Conservation (phyloP, 2,329 filamentous ascomycete genomes). For the Camillea tinctor region DNA sequence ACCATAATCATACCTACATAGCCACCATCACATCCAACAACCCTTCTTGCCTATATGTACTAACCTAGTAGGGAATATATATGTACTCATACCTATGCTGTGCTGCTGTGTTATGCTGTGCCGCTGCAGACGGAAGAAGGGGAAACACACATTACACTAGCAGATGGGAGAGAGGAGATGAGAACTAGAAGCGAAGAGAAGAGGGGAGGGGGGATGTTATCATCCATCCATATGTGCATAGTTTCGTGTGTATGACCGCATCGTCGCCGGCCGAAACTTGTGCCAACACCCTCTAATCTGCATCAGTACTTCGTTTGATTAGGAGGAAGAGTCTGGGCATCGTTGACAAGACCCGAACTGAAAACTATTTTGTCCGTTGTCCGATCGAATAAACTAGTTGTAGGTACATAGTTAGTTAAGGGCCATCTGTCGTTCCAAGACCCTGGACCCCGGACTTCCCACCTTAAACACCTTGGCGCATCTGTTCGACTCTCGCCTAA, state of each 20-base stretch:
- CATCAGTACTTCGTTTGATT: neutral
- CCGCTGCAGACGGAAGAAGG: too few relatives aligned
- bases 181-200: too few relatives aligned
- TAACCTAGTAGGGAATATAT: too few relatives aligned
- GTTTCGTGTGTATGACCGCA: neutral
- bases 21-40: neutral
- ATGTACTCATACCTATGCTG: too few relatives aligned
- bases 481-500: neutral
- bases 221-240: neutral
- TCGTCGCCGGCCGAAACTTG: neutral
- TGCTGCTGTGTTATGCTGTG: neutral
- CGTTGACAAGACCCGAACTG: neutral
- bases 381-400: neutral
- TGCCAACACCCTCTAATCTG: neutral
- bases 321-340: neutral
- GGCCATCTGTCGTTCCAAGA: neutral
- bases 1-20: neutral
- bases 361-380: neutral
- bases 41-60: too few relatives aligned
- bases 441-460: neutral
- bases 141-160: too few relatives aligned
- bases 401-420: neutral
- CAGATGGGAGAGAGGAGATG: too few relatives aligned
- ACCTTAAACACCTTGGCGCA: neutral
- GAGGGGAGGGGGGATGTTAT: neutral